A percentile compares a stretch with the other conserved stretches of the same genome.
Evolutionary conservation across 495 filamentous ascomycete species (phyloP).

Genomic region (Penicillium chermesinum): DNA sequence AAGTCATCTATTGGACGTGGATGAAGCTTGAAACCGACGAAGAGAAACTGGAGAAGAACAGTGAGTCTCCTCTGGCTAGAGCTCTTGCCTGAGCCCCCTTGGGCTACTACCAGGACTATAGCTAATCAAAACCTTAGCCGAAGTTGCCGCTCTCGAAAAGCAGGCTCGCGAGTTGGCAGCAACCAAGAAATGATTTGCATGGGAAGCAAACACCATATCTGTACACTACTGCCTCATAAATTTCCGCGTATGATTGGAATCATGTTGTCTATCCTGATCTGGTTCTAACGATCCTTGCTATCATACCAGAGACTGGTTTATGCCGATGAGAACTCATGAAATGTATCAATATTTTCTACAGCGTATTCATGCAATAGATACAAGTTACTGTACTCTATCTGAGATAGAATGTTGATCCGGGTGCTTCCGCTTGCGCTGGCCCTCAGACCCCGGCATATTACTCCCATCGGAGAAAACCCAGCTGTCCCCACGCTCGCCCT

Average conservation of each 20-base stretch:
- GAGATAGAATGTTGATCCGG: neutral
- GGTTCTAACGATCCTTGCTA: neutral
- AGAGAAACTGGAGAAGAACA: slow-evolving; percentile 55
- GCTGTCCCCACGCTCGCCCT: slow-evolving; percentile 42
- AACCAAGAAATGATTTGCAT: slow-evolving; percentile 19
- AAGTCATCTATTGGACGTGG: slow-evolving; percentile 81
- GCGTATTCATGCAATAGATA: neutral
- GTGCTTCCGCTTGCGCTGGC: slow-evolving; percentile 27
- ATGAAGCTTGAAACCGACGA: slow-evolving; percentile 78
- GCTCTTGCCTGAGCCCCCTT: neutral
- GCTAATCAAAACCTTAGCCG: slow-evolving; percentile 21
- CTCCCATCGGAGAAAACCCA: slow-evolving; percentile 35
- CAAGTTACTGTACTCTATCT: neutral
- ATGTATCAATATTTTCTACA: neutral
- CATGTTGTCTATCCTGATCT: neutral
- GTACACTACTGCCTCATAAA: slow-evolving; percentile 18
- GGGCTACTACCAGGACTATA: neutral
- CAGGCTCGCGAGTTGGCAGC: slow-evolving; percentile 36
- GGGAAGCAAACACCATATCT: slow-evolving; percentile 1
- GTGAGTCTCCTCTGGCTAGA: slow-evolving; percentile 26
- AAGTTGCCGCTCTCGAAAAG: slow-evolving; percentile 40
- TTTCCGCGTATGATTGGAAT: too few relatives aligned
- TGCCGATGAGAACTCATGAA: neutral
- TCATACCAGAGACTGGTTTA: neutral
- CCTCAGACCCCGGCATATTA: neutral